phyloP scores from a whole-genome alignment of 1,284 basidiomycete genomes.

The Melampsora americana region DNA sequence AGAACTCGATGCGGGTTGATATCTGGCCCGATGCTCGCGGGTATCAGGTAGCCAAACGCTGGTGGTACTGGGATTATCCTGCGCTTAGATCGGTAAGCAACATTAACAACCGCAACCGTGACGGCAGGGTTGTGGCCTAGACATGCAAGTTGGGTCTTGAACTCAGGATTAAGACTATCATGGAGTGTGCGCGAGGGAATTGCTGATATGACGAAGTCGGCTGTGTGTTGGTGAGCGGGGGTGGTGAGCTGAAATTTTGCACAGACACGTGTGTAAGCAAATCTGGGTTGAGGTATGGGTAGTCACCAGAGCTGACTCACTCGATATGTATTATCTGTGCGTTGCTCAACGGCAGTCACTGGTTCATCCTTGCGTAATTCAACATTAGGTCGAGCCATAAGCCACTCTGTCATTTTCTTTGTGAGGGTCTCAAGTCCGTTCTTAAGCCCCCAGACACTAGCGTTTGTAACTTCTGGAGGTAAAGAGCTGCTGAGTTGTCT shows the following conservation, averaged over 20 bases:
- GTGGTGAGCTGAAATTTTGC: not conserved
- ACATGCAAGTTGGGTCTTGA: slow-evolving; percentile 64
- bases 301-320: slow-evolving; percentile 38
- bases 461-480: slow-evolving; percentile 46
- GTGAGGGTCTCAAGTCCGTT: slow-evolving; percentile 74
- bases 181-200: slow-evolving; percentile 48
- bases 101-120: slow-evolving; percentile 67
- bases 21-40: slow-evolving; percentile 65
- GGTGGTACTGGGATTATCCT: slow-evolving; percentile 55
- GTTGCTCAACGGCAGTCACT: slow-evolving; percentile 56
- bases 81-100: slow-evolving; percentile 62
- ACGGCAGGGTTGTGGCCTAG: slow-evolving; percentile 54
- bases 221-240: not conserved
- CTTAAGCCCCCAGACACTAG: slow-evolving; percentile 73
- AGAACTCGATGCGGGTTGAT: slow-evolving; percentile 52
- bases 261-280: not conserved
- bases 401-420: slow-evolving; percentile 60
- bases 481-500: slow-evolving; percentile 1
- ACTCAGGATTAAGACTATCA: slow-evolving; percentile 50
- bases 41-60: slow-evolving; percentile 92
- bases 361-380: slow-evolving; percentile 59
- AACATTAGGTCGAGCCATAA: slow-evolving; percentile 63
- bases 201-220: slow-evolving; percentile 47
- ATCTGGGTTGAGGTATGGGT: not conserved
- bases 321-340: slow-evolving; percentile 51